A percentile compares a stretch with the other conserved stretches of the same genome.
phyloP scores from a whole-genome alignment of 208 protist genomes.

The Wallacemonas sp. region DNA sequence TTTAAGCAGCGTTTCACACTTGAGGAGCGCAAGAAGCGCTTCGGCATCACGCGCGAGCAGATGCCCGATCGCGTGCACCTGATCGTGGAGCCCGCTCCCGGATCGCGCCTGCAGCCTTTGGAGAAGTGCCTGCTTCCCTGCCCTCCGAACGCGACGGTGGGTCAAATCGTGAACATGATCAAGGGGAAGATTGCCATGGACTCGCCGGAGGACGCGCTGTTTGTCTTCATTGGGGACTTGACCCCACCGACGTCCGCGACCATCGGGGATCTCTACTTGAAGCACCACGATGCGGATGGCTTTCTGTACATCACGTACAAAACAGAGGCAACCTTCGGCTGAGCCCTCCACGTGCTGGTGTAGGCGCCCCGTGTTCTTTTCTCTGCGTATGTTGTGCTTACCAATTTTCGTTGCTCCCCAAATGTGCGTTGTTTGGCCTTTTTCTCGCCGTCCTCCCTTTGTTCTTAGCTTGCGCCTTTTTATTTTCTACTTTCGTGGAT shows the following conservation, averaged over 20 bases:
- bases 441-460: no score
- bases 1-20: slow-evolving; percentile 70
- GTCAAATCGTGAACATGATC: not conserved
- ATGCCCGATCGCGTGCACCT: slow-evolving; percentile 87
- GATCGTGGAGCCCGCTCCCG: not conserved
- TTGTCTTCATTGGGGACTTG: slow-evolving; percentile 34
- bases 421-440: no score
- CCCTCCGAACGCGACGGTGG: not conserved
- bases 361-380: no score
- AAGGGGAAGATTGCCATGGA: not conserved
- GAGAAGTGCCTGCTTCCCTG: not conserved
- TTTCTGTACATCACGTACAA: slow-evolving; percentile 28
- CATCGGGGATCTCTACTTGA: slow-evolving; percentile 23
- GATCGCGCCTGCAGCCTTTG: not conserved
- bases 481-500: no score
- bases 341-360: no score
- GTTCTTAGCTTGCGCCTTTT: no score
- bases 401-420: no score
- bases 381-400: not conserved
- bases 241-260: slow-evolving; percentile 10
- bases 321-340: slow-evolving; percentile 63
- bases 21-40: slow-evolving; percentile 67
- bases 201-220: slow-evolving; percentile 81
- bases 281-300: slow-evolving; percentile 21
- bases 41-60: slow-evolving; percentile 59